Conservation (phyloP, 202 grass and related monocot species). For the Panicum hallii region DNA sequence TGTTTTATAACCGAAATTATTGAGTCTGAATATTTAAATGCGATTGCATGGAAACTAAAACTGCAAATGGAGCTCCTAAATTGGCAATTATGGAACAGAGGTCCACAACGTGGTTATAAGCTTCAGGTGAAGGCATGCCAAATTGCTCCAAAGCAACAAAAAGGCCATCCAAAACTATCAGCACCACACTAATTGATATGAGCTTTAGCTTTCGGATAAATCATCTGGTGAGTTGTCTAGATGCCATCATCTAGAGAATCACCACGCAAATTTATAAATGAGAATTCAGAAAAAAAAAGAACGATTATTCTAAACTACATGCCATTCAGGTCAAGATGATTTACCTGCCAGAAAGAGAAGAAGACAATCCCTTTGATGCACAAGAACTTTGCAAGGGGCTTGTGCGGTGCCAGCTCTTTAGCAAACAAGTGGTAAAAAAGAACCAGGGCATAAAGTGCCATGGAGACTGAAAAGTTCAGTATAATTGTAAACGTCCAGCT, state of each 20-base stretch:
- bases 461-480: conserved; percentile 92
- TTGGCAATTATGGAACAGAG: background rate
- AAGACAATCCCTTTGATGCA: conserved; percentile 98
- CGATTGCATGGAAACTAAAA: conserved; percentile 3
- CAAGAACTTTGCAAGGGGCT: conserved; percentile 89
- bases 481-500: conserved; percentile 93
- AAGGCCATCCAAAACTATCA: conserved; percentile 14
- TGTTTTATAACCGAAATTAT: background rate
- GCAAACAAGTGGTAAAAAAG: conserved; percentile 97
- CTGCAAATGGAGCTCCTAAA: conserved; percentile 12
- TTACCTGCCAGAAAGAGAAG: conserved; percentile 99
- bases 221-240: background rate
- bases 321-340: conserved; percentile 29
- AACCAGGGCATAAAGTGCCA: conserved; percentile 89
- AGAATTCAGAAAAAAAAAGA: conserved; percentile 25
- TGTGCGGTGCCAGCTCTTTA: conserved; percentile 94
- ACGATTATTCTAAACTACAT: background rate
- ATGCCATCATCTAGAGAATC: background rate
- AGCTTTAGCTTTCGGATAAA: background rate
- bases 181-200: background rate
- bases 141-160: conserved; percentile 7
- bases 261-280: background rate
- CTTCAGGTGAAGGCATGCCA: conserved; percentile 7
- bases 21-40: conserved; percentile 26
- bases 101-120: background rate